Evolutionary conservation across 352 stramenopile species (phyloP), one percentile per base, ranked within the genome.

Genomic region (Plasmopara halstedii): DNA sequence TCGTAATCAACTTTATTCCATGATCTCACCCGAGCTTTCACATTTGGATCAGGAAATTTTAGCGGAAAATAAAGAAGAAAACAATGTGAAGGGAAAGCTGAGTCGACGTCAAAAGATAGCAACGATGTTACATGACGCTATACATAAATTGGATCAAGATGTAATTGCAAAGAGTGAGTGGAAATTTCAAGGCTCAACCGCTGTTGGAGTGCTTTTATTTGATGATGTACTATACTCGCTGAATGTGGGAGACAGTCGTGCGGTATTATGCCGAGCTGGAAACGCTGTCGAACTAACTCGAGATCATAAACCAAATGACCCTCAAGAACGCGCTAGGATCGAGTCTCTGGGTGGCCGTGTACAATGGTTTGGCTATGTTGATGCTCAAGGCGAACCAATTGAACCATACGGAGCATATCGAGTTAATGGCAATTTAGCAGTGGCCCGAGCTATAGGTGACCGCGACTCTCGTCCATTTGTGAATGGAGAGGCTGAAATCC

Each of bases 171-270:
- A 80, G 32, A 53, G 65, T n/a, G 76, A 90, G 41, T 93, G 81
- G 81, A 79, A 75, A 42, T 83, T 72, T 13, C 73, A 89, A 42
- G 83, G 83, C 21, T 88, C 83, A 11, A 94, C 83, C 0, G 82
- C 71, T 0, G 69, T 78, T 0, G 79, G 76, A 3, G 72, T 91
- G 41, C 57, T 91, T 13, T 42, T 94, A 13, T 81, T 77, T 35
- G 75, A 88, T 31, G 80, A 92, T 41, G 58, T 74, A 7, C 77
- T 94, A 36, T 80, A 86, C 46, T 81, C 74, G 23, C 48, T 91
- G 18, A 98, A 98, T 56, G 80, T 98, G n/a, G 95, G 95, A 18
- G 95, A 98, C 52, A 97, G 80, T 56, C 85, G 95, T 21, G 94
- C 93, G 3, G 83, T 98, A 22, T 64, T 98, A 42, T 95, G 88